phyloP scores from a whole-genome alignment of 2,329 filamentous ascomycete genomes.

The Botrytis porri region DNA sequence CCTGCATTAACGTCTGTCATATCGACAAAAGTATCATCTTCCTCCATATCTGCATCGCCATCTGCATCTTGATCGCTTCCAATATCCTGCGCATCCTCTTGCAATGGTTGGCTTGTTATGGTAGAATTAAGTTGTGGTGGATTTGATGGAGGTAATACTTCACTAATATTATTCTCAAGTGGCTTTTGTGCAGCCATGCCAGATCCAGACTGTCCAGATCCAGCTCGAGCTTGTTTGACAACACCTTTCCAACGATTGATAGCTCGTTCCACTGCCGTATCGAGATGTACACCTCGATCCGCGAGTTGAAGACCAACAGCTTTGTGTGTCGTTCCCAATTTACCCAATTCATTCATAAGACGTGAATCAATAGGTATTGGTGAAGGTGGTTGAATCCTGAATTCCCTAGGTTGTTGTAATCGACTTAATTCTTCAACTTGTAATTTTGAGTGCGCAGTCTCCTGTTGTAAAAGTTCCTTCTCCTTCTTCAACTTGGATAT shows the following conservation, averaged over 20 bases:
- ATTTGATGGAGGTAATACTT: conserved; percentile 12
- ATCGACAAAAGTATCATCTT: conserved; percentile 54
- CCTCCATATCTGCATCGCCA: conserved; percentile 47
- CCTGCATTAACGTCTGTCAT: conserved; percentile 38
- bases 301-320: conserved; percentile 48
- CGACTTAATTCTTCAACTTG: conserved; percentile 59
- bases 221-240: conserved; percentile 49
- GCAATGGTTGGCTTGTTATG: conserved; percentile 3
- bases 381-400: conserved; percentile 50
- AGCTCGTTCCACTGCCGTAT: conserved; percentile 50
- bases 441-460: conserved; percentile 53
- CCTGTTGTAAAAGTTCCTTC: conserved; percentile 47
- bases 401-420: conserved; percentile 59
- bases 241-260: conserved; percentile 63
- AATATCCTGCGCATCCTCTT: conserved; percentile 21
- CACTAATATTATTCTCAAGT: conserved; percentile 37
- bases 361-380: conserved; percentile 52
- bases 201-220: conserved; percentile 24
- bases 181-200: conserved; percentile 52
- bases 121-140: conserved; percentile 12
- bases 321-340: conserved; percentile 44
- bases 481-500: conserved; percentile 50
- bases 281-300: conserved; percentile 53
- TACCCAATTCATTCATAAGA: conserved; percentile 47
- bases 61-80: conserved; percentile 34